These are phyloP conservation scores for Aureobasidium zeae DNA, from an alignment of 2,329 filamentous ascomycete species.

Conservation along the genomic window DNA sequence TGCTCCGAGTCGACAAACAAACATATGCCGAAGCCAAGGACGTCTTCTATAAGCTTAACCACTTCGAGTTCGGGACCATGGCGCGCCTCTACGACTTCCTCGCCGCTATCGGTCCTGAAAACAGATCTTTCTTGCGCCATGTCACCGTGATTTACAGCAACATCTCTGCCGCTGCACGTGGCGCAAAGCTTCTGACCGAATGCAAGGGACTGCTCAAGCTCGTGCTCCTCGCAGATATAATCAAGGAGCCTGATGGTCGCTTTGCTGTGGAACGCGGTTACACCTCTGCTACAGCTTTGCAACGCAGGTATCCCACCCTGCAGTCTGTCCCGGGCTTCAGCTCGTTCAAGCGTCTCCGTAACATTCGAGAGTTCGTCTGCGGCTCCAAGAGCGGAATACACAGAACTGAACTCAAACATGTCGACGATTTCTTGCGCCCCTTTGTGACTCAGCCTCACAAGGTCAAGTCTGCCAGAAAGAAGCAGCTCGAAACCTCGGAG, in stretches of 20 bases:
- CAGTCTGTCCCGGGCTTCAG: constrained; percentile 3
- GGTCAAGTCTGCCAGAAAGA: too few species aligned
- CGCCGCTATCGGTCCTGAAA: background rate
- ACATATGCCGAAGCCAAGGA: constrained; percentile 19
- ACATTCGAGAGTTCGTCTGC: too few species aligned
- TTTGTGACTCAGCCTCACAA: background rate
- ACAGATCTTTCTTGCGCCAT: background rate
- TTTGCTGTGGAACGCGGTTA: background rate
- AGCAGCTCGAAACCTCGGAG: too few species aligned
- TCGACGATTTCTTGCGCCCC: constrained; percentile 9
- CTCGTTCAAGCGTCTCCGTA: constrained; percentile 4
- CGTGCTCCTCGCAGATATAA: background rate
- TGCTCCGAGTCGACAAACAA: constrained; percentile 21
- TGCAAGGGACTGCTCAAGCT: constrained; percentile 1
- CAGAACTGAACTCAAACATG: background rate
- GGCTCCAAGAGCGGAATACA: background rate
- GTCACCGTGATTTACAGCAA: background rate
- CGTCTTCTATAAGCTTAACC: constrained; percentile 19
- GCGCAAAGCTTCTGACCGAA: constrained; percentile 4
- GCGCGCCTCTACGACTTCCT: background rate
- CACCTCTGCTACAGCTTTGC: too few species aligned
- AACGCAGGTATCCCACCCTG: background rate
- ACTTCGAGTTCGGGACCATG: constrained; percentile 14
- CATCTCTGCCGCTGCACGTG: constrained; percentile 2
- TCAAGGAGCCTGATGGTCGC: background rate